Evolutionary conservation across 352 stramenopile species (phyloP).

Genomic region (Pythium volutum): DNA sequence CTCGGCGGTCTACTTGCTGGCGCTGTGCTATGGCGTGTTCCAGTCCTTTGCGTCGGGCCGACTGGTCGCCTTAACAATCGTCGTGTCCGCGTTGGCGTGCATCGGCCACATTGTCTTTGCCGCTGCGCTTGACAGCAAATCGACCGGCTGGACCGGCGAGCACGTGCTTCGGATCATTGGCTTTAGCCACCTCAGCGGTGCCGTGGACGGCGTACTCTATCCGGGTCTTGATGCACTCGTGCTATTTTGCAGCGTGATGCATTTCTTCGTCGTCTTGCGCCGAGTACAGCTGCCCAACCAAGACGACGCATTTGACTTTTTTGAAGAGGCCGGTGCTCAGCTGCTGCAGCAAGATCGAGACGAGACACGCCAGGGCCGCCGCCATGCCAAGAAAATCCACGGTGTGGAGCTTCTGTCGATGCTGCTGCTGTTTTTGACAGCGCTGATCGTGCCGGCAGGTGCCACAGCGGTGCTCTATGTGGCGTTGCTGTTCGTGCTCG

Average conservation of each 20-base stretch:
- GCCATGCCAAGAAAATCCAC: conserved; percentile 32
- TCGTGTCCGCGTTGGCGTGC: conserved; percentile 42
- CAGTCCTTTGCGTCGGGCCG: conserved; percentile 57
- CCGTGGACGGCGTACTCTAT: conserved; percentile 38
- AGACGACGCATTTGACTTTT: conserved; percentile 43
- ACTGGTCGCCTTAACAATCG: conserved; percentile 43
- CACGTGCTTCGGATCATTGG: conserved; percentile 33
- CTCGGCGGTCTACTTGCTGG: conserved; percentile 65
- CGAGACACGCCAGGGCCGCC: conserved; percentile 27
- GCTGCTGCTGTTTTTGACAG: conserved; percentile 57
- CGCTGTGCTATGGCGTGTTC: conserved; percentile 61
- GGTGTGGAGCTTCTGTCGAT: conserved; percentile 39
- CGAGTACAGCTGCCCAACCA: conserved; percentile 33
- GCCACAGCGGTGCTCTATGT: conserved; percentile 60
- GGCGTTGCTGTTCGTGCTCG: conserved; percentile 46
- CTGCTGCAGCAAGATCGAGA: conserved; percentile 33
- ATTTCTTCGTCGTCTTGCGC: conserved; percentile 64
- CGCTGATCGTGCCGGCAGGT: conserved; percentile 54
- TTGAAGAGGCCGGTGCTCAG: conserved; percentile 47
- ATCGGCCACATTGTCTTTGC: conserved; percentile 43
- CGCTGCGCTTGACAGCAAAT: conserved; percentile 8
- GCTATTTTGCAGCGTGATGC: conserved; percentile 43
- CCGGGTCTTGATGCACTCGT: conserved; percentile 65
- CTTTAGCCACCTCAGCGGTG: conserved; percentile 36
- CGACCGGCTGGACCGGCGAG: conserved; percentile 16